A percentile compares a stretch with the other conserved stretches of the same genome.
These are phyloP conservation scores for Eucalyptus grandis DNA, from an alignment of 345 rosid genomes.

Conservation along the genomic window DNA sequence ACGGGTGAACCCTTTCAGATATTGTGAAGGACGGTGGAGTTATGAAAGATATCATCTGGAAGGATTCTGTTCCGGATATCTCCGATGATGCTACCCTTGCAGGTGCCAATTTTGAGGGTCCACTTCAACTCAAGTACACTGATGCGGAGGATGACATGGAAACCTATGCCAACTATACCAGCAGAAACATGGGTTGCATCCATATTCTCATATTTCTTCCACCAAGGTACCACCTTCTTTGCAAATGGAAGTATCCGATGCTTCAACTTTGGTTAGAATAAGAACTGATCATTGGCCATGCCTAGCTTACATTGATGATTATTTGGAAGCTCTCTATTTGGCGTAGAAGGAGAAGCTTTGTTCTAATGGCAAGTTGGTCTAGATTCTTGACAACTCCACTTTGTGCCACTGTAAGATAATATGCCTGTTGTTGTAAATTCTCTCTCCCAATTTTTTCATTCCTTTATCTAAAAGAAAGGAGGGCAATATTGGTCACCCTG, in stretches of 20 bases:
- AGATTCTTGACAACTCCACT: not conserved
- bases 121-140: slow-evolving; percentile 59
- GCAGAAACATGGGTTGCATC: slow-evolving; percentile 61
- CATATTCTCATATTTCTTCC: slow-evolving; percentile 79
- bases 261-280: slow-evolving; percentile 74
- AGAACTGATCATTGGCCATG: slow-evolving; percentile 99
- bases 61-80: slow-evolving; percentile 18
- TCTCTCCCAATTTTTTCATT: not conserved
- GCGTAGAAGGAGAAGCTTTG: slow-evolving; percentile 4
- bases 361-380: not conserved
- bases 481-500: not conserved
- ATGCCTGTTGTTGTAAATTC: not conserved
- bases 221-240: slow-evolving; percentile 88
- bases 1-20: slow-evolving; percentile 66
- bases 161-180: slow-evolving; percentile 13
- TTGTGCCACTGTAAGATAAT: not conserved
- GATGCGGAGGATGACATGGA: slow-evolving; percentile 44
- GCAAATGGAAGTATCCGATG: slow-evolving; percentile 83
- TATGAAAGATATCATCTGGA: slow-evolving; percentile 47
- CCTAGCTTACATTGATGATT: slow-evolving; percentile 92
- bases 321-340: slow-evolving; percentile 76
- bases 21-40: slow-evolving; percentile 53
- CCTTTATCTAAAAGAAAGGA: not conserved
- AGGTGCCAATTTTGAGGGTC: slow-evolving; percentile 14
- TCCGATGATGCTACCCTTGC: slow-evolving; percentile 9